A percentile compares a stretch with the other conserved stretches of the same genome.
Conservation (phyloP, 1,284 basidiomycete species). For the Moniliella sp. region DNA sequence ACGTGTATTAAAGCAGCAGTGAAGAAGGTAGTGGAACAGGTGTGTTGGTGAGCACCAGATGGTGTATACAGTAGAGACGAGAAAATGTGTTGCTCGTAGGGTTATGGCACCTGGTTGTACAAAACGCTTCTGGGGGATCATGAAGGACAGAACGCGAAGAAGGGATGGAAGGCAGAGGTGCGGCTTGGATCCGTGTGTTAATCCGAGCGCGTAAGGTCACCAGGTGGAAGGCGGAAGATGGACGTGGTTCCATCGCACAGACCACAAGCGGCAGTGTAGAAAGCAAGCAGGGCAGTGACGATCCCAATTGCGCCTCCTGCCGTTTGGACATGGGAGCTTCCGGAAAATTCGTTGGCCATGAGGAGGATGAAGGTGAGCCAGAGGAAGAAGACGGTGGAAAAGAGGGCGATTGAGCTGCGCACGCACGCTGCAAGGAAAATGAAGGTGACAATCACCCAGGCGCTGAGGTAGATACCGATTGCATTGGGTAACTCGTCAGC, state of each 20-base stretch:
- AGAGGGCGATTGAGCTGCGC: constrained; percentile 15
- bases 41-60: too few species aligned
- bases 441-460: constrained; percentile 16
- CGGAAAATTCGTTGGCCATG: constrained; percentile 22
- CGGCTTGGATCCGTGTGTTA: too few species aligned
- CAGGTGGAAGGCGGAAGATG: constrained; percentile 38
- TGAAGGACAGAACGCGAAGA: too few species aligned
- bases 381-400: constrained; percentile 52
- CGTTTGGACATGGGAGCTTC: constrained; percentile 8
- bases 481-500: constrained; percentile 9
- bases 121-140: too few species aligned
- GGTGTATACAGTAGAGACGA: too few species aligned
- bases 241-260: constrained; percentile 37
- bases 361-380: constrained; percentile 39
- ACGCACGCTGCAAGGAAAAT: constrained; percentile 5
- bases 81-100: too few species aligned
- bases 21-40: too few species aligned
- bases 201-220: too few species aligned
- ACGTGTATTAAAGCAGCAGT: too few species aligned
- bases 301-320: constrained; percentile 17
- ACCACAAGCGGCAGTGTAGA: constrained; percentile 38
- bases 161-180: too few species aligned
- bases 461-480: constrained; percentile 5
- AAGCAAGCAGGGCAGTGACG: constrained; percentile 22
- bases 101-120: too few species aligned